Conservation (phyloP, 2,329 filamentous ascomycete species). For the Zymoseptoria tritici region DNA sequence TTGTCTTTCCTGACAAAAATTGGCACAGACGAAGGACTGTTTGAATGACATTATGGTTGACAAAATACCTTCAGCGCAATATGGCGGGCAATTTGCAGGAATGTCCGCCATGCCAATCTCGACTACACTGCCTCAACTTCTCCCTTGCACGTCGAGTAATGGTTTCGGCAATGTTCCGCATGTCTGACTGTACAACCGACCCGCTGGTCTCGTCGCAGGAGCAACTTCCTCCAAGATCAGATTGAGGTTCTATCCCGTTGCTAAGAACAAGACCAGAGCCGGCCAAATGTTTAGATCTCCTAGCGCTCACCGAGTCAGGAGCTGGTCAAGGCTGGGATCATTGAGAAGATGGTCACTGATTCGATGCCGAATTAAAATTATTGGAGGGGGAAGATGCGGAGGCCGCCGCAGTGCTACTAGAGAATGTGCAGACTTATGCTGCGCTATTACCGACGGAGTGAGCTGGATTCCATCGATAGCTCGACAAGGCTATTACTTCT, state of each 20-base stretch:
- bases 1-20: too few species aligned
- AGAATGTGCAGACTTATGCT: constrained; percentile 59
- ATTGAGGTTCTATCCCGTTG: not conserved
- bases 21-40: too few species aligned
- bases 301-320: constrained; percentile 39
- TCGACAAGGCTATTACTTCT: not conserved
- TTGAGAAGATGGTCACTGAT: constrained; percentile 95
- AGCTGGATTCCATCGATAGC: too few species aligned
- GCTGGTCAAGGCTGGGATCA: constrained; percentile 43
- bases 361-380: constrained; percentile 66
- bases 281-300: not conserved
- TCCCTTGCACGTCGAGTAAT: not conserved
- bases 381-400: constrained; percentile 67
- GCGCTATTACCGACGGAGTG: constrained; percentile 41
- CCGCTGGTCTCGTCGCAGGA: not conserved
- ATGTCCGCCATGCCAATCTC: not conserved
- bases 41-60: too few species aligned
- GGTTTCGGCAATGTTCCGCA: not conserved
- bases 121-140: not conserved
- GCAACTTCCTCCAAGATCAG: not conserved
- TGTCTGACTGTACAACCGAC: not conserved
- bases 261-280: not conserved
- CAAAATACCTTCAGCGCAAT: not conserved
- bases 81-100: too few species aligned
- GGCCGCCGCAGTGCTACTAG: constrained; percentile 71